phyloP scores from a whole-genome alignment of 768 basidiomycete genomes.

The Amanita rubescens region DNA sequence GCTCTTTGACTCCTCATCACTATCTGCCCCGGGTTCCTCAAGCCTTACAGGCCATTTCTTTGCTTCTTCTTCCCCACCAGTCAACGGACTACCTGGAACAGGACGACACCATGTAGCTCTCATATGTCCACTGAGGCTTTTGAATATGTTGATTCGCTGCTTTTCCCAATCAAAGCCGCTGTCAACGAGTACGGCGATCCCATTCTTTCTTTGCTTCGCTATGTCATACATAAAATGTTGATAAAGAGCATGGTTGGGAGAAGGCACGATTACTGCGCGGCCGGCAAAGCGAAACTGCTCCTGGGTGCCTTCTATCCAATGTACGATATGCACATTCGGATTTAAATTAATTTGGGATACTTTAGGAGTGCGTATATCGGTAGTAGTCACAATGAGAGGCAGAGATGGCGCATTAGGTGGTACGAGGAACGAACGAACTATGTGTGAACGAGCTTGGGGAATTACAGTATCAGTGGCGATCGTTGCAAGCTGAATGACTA shows the following conservation, averaged over 20 bases:
- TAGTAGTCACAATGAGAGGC: slow-evolving; percentile 60
- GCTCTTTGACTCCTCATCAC: slow-evolving; percentile 33
- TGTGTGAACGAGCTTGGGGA: slow-evolving; percentile 59
- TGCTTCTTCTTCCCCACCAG: slow-evolving; percentile 42
- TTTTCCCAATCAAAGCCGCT: slow-evolving; percentile 59
- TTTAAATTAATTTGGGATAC: slow-evolving; percentile 44
- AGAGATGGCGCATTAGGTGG: slow-evolving; percentile 33
- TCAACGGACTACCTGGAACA: slow-evolving; percentile 48
- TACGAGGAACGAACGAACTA: slow-evolving; percentile 54
- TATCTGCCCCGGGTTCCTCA: slow-evolving; percentile 38
- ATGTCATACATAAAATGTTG: slow-evolving; percentile 24
- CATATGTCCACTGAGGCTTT: slow-evolving; percentile 50
- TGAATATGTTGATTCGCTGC: slow-evolving; percentile 54
- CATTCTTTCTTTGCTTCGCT: slow-evolving; percentile 6
- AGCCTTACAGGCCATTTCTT: slow-evolving; percentile 54
- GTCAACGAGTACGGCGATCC: slow-evolving; percentile 26
- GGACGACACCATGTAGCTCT: slow-evolving; percentile 70
- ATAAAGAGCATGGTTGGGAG: slow-evolving; percentile 31
- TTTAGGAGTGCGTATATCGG: slow-evolving; percentile 71
- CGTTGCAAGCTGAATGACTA: slow-evolving; percentile 59
- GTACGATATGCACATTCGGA: slow-evolving; percentile 52
- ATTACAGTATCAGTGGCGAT: slow-evolving; percentile 31
- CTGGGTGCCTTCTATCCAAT: slow-evolving; percentile 62
- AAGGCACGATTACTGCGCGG: slow-evolving; percentile 46
- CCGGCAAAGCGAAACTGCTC: slow-evolving; percentile 75